These are phyloP conservation scores for Ogataea glucozyma DNA, from an alignment of 805 yeast species.

Conservation along the genomic window DNA sequence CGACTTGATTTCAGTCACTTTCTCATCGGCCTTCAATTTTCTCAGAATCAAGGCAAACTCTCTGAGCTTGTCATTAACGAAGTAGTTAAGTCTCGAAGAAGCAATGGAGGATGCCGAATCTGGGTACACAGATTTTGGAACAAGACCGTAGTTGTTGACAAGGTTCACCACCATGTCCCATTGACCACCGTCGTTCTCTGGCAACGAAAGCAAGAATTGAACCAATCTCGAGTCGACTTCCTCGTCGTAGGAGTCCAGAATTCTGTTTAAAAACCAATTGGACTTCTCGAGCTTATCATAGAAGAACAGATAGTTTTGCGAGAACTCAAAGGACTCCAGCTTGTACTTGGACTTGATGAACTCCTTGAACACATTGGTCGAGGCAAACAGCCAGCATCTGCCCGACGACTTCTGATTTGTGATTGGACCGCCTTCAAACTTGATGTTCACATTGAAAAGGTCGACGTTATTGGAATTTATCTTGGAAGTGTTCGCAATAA, in stretches of 20 bases:
- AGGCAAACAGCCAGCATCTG: conserved; percentile 89
- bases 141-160: conserved; percentile 75
- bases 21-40: conserved; percentile 43
- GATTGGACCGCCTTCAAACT: conserved; percentile 60
- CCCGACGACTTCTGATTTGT: conserved; percentile 79
- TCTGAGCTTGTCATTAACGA: conserved; percentile 70
- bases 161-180: conserved; percentile 83
- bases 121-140: conserved; percentile 73
- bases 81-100: conserved; percentile 55
- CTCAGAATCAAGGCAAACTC: conserved; percentile 77
- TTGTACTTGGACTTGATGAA: conserved; percentile 62
- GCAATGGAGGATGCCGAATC: conserved; percentile 65
- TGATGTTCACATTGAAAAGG: conserved; percentile 46
- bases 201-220: conserved; percentile 61
- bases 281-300: conserved; percentile 87
- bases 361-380: conserved; percentile 73
- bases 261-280: conserved; percentile 75
- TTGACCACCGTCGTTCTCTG: conserved; percentile 87
- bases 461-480: conserved; percentile 35
- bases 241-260: conserved; percentile 65
- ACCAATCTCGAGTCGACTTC: conserved; percentile 72
- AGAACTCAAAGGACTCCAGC: conserved; percentile 69
- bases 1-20: conserved; percentile 30
- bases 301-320: conserved; percentile 79
- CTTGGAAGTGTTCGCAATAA: conserved; percentile 41